Percentiles rank a stretch among this genome's conserved stretches.
phyloP scores from a whole-genome alignment of 352 stramenopile species.

The Pythium plurisporium region DNA sequence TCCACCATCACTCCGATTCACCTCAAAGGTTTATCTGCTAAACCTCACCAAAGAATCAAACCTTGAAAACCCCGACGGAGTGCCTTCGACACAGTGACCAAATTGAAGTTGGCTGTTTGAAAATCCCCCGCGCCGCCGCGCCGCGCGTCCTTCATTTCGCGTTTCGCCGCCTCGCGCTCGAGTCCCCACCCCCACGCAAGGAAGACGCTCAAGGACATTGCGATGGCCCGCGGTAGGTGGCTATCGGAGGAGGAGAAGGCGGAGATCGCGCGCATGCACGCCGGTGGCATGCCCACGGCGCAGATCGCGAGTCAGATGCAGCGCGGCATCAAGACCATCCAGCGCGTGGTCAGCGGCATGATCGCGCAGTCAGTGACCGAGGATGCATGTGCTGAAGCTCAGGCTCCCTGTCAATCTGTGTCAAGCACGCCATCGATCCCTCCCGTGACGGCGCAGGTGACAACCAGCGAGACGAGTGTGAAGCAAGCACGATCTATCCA shows the following conservation, averaged over 20 bases:
- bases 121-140: background rate
- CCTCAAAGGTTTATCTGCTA: no score
- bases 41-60: no score
- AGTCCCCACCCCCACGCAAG: background rate
- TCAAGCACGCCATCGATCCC: no score
- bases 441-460: background rate
- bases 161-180: no score
- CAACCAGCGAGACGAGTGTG: background rate
- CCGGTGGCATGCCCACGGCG: slow-evolving; percentile 29
- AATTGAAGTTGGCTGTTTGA: slow-evolving; percentile 15
- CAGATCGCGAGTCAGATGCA: slow-evolving; percentile 29
- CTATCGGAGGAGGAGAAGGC: slow-evolving; percentile 36
- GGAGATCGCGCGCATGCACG: slow-evolving; percentile 37
- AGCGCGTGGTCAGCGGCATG: slow-evolving; percentile 13
- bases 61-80: no score
- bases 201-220: background rate
- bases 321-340: slow-evolving; percentile 22
- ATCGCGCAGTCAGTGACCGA: no score
- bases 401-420: no score
- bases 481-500: background rate
- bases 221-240: slow-evolving; percentile 40
- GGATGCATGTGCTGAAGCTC: no score
- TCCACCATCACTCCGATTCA: background rate
- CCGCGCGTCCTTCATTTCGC: background rate
- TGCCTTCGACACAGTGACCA: background rate